Evolutionary conservation across 2,329 filamentous ascomycete genomes (phyloP).

Genomic region (Tolypocladium tundrense): DNA sequence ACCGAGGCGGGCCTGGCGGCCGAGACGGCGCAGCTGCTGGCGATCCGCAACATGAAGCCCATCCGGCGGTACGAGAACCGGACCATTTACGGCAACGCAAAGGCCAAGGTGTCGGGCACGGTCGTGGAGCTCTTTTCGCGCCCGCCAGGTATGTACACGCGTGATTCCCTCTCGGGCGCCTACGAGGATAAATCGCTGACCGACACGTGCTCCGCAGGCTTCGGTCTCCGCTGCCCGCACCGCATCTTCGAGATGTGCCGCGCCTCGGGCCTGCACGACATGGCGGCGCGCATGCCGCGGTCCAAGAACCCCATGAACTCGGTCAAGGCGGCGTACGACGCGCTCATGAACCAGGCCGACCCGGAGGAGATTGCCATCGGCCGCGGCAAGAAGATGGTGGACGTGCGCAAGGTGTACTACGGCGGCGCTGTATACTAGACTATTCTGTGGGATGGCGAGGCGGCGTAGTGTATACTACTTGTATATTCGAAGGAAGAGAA

Average conservation of each 20-base stretch:
- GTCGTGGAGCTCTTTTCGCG: conserved; percentile 72
- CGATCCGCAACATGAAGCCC: conserved; percentile 89
- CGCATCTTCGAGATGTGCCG: conserved; percentile 93
- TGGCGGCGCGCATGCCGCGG: conserved; percentile 72
- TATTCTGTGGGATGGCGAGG: not conserved
- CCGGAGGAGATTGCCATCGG: conserved; percentile 86
- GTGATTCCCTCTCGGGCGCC: not conserved
- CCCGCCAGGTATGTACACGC: conserved; percentile 70
- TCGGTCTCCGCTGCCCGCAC: conserved; percentile 83
- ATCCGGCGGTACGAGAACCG: conserved; percentile 82
- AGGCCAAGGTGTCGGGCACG: conserved; percentile 78
- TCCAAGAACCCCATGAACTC: conserved; percentile 97
- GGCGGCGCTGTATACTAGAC: conserved; percentile 44
- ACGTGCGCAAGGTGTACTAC: conserved; percentile 96
- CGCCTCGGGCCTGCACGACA: conserved; percentile 74
- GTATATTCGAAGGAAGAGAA: not conserved
- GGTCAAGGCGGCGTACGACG: conserved; percentile 81
- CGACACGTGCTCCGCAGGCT: conserved; percentile 49
- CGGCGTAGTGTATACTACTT: not conserved
- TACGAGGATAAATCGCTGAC: not conserved
- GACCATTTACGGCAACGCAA: conserved; percentile 80
- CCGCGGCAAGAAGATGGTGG: conserved; percentile 87
- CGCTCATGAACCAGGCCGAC: conserved; percentile 71
- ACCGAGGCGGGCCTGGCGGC: conserved; percentile 58
- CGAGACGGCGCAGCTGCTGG: conserved; percentile 66